Evolutionary conservation across 306 rosid species (phyloP).

Genomic region (Erythrophleum fordii): DNA sequence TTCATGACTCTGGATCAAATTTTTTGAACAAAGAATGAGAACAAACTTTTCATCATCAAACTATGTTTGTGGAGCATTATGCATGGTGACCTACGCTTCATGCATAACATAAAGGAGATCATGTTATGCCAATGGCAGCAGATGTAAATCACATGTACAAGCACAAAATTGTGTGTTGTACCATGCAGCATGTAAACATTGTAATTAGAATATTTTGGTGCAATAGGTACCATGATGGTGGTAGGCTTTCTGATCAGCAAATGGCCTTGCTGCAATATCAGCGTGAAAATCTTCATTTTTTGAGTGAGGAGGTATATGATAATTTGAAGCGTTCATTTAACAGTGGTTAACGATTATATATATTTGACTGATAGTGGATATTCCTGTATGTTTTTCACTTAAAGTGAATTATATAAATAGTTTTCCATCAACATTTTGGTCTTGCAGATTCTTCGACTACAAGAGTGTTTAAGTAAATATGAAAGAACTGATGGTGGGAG

Average conservation of each 20-base stretch:
- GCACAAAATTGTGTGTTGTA: slow-evolving; percentile 29
- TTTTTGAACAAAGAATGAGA: slow-evolving; percentile 23
- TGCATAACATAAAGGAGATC: slow-evolving; percentile 18
- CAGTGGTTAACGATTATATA: slow-evolving; percentile 24
- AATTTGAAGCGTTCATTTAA: slow-evolving; percentile 36
- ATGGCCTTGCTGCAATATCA: slow-evolving; percentile 99
- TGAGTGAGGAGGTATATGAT: slow-evolving; percentile 89
- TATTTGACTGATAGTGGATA: neutral
- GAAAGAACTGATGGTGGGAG: slow-evolving; percentile 86
- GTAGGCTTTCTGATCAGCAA: slow-evolving; percentile 98
- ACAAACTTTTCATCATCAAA: neutral
- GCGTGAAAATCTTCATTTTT: slow-evolving; percentile 96
- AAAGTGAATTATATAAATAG: slow-evolving; percentile 24
- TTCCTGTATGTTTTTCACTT: neutral
- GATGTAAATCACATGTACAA: slow-evolving; percentile 26
- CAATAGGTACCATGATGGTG: slow-evolving; percentile 80
- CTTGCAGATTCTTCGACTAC: slow-evolving; percentile 87
- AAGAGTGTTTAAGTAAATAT: slow-evolving; percentile 87
- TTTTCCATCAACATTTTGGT: slow-evolving; percentile 31
- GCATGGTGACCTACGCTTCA: slow-evolving; percentile 3
- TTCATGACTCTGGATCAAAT: slow-evolving; percentile 11
- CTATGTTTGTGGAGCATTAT: slow-evolving; percentile 24
- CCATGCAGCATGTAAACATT: slow-evolving; percentile 11
- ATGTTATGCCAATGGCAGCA: neutral
- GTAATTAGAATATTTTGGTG: slow-evolving; percentile 45